A percentile compares a stretch with the other conserved stretches of the same genome.
Conservation (phyloP, 2,329 filamentous ascomycete genomes). For the Alternaria gansuensis region DNA sequence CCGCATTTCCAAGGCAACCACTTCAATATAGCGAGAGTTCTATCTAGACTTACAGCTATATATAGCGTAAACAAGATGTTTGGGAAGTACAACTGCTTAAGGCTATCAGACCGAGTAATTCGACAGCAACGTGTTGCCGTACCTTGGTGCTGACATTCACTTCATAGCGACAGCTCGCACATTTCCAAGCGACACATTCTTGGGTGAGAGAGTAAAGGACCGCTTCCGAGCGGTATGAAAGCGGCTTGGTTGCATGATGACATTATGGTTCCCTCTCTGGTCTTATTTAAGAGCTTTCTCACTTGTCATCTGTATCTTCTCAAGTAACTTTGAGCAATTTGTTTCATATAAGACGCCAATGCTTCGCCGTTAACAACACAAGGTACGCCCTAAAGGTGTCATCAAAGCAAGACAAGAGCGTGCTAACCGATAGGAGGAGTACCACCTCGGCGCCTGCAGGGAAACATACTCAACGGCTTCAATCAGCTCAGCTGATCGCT, state of each 20-base stretch:
- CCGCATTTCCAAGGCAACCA: neutral
- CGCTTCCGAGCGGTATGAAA: neutral
- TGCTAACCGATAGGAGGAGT: neutral
- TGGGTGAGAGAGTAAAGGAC: neutral
- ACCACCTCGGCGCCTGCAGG: too few species aligned
- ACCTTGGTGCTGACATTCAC: too few species aligned
- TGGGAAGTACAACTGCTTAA: too few species aligned
- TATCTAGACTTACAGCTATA: too few species aligned
- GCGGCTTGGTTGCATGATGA: neutral
- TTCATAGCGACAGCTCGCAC: too few species aligned
- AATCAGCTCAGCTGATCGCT: neutral
- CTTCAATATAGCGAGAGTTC: too few species aligned
- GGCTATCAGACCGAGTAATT: too few species aligned
- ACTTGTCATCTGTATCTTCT: neutral
- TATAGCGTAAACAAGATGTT: too few species aligned
- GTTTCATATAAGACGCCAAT: neutral
- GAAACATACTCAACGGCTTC: too few species aligned
- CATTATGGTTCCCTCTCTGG: neutral
- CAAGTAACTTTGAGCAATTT: neutral
- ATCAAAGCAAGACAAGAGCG: neutral
- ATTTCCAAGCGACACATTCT: neutral
- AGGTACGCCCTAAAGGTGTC: neutral
- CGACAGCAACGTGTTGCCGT: too few species aligned
- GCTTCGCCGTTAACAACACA: neutral
- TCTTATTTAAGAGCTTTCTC: neutral